A percentile compares a stretch with the other conserved stretches of the same genome.
These are phyloP conservation scores for Luffa aegyptiaca DNA, from an alignment of 306 rosid species.

Conservation along the genomic window DNA sequence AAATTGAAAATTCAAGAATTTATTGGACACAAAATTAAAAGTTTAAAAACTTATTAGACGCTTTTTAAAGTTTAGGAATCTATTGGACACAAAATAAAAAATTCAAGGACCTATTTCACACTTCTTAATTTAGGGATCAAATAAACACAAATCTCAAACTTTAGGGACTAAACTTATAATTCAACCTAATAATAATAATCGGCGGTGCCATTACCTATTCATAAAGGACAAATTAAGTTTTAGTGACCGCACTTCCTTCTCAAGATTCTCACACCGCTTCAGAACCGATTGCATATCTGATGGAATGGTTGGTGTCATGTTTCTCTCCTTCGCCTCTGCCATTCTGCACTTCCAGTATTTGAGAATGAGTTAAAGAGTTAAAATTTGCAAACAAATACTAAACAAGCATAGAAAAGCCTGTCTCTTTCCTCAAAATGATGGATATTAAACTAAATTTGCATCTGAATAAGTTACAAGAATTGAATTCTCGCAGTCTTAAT, in stretches of 20 bases:
- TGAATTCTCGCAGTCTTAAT: neutral
- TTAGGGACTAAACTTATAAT: too few relatives aligned
- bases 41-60: too few relatives aligned
- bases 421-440: neutral
- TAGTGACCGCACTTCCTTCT: constrained; percentile 88
- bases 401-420: neutral
- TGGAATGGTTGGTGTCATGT: constrained; percentile 63
- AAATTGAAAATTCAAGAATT: too few relatives aligned
- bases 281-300: constrained; percentile 75
- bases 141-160: too few relatives aligned
- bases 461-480: neutral
- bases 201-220: constrained; percentile 55
- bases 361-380: neutral
- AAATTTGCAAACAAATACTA: neutral
- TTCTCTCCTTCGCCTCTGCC: constrained; percentile 98
- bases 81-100: too few relatives aligned
- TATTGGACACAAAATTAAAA: too few relatives aligned
- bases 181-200: too few relatives aligned
- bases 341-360: constrained; percentile 39
- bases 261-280: constrained; percentile 84
- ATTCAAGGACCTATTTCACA: too few relatives aligned
- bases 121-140: too few relatives aligned
- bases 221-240: constrained; percentile 87
- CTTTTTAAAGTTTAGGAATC: too few relatives aligned
- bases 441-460: neutral